These are phyloP conservation scores for Simplicillium sp. DNA, from an alignment of 2,329 filamentous ascomycete genomes.

Conservation along the genomic window DNA sequence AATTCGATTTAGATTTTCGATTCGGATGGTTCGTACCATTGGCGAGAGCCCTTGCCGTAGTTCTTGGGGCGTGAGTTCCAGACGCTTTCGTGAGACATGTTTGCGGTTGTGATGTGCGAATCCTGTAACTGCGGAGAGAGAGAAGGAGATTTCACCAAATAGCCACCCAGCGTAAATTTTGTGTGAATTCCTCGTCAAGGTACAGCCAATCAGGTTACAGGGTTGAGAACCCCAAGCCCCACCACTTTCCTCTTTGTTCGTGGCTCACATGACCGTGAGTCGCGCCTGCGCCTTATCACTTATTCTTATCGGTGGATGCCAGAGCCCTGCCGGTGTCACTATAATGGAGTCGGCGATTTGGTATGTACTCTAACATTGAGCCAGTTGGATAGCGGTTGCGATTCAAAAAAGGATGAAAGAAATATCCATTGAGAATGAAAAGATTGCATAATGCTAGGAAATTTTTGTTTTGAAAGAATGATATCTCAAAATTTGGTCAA, in stretches of 20 bases:
- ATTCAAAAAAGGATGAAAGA: no score
- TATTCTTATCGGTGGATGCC: slow-evolving; percentile 11
- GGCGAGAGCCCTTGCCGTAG: slow-evolving; percentile 93
- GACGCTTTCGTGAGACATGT: slow-evolving; percentile 78
- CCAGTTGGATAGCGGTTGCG: no score
- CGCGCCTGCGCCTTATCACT: no score
- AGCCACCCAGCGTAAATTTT: slow-evolving; percentile 27
- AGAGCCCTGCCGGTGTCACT: no score
- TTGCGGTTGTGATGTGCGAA: slow-evolving; percentile 27
- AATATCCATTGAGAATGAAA: no score
- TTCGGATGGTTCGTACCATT: slow-evolving; percentile 58
- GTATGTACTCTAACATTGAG: no score
- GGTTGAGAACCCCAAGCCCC: slow-evolving; percentile 25
- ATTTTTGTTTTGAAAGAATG: no score
- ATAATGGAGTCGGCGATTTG: no score
- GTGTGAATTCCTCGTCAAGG: slow-evolving; percentile 23
- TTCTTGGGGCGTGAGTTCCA: slow-evolving; percentile 97
- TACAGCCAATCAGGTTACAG: slow-evolving; percentile 22
- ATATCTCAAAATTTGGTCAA: no score
- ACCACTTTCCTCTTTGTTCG: slow-evolving; percentile 3
- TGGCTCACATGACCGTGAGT: slow-evolving; percentile 10
- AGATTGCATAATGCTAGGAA: no score
- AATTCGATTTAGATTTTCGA: slow-evolving; percentile 1
- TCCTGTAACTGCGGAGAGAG: slow-evolving; percentile 16
- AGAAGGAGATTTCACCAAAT: slow-evolving; percentile 23